Conservation (phyloP, 169 alveolate genomes). For the Theileria annulata region DNA sequence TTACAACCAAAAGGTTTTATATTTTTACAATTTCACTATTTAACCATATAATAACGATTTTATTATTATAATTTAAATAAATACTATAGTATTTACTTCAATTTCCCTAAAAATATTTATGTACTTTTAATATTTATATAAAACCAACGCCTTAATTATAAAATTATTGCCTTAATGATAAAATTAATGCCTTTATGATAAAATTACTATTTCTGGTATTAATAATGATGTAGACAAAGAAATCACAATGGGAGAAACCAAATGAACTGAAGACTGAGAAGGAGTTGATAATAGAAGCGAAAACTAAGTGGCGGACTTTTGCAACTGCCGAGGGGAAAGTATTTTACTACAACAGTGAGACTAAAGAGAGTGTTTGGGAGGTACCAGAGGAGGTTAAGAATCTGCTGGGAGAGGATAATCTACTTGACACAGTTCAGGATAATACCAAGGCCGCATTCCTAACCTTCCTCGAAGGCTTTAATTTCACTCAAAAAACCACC, state of each 20-base stretch:
- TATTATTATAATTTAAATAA: not conserved
- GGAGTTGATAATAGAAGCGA: slow-evolving; percentile 66
- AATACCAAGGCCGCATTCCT: slow-evolving; percentile 71
- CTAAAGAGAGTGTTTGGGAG: slow-evolving; percentile 80
- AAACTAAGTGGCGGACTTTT: slow-evolving; percentile 78
- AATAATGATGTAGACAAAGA: slow-evolving; percentile 64
- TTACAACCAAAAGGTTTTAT: slow-evolving; percentile 69
- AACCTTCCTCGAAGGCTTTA: slow-evolving; percentile 66
- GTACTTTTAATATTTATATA: not conserved
- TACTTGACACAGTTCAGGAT: slow-evolving; percentile 67
- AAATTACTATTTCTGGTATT: not conserved
- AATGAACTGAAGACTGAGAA: slow-evolving; percentile 75
- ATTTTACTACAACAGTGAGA: slow-evolving; percentile 75
- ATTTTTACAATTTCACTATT: not conserved
- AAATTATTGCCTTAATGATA: no score
- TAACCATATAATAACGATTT: not conserved
- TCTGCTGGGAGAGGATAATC: slow-evolving; percentile 61
- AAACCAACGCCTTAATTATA: no score
- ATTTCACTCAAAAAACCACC: slow-evolving; percentile 71
- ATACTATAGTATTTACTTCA: not conserved
- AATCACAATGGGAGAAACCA: slow-evolving; percentile 83
- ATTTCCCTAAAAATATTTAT: not conserved
- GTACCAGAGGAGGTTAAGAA: slow-evolving; percentile 77
- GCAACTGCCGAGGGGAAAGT: slow-evolving; percentile 81
- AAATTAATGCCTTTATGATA: no score